A percentile compares a stretch with the other conserved stretches of the same genome.
Conservation (phyloP, 208 protist species). For the Trypanosoma lewisi region DNA sequence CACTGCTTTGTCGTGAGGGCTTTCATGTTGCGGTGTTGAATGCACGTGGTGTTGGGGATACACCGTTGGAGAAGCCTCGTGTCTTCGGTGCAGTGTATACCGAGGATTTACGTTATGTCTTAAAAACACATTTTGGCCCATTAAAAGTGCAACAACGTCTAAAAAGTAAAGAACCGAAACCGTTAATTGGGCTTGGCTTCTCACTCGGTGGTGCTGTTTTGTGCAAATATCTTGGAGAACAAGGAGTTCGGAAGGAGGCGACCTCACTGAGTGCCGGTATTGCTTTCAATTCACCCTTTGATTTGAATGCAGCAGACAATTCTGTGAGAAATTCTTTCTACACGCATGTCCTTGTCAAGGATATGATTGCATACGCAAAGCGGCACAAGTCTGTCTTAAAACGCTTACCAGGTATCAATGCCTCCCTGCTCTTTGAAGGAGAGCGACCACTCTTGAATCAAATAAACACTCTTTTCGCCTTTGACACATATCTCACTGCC, state of each 20-base stretch:
- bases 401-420: slow-evolving; percentile 28
- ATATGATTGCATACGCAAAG: slow-evolving; percentile 39
- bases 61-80: slow-evolving; percentile 48
- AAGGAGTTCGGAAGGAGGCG: slow-evolving; percentile 36
- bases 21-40: slow-evolving; percentile 61
- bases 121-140: slow-evolving; percentile 35
- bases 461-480: slow-evolving; percentile 27
- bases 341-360: slow-evolving; percentile 16
- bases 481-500: slow-evolving; percentile 44
- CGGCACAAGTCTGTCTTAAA: slow-evolving; percentile 42
- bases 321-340: slow-evolving; percentile 35
- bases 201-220: slow-evolving; percentile 62
- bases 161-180: slow-evolving; percentile 19
- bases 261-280: slow-evolving; percentile 36
- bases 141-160: slow-evolving; percentile 31
- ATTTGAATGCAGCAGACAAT: slow-evolving; percentile 29
- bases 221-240: slow-evolving; percentile 58
- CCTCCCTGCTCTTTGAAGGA: slow-evolving; percentile 22
- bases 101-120: slow-evolving; percentile 48
- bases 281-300: slow-evolving; percentile 44
- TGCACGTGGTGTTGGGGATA: slow-evolving; percentile 56
- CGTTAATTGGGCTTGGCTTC: slow-evolving; percentile 61
- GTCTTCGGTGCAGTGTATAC: slow-evolving; percentile 64
- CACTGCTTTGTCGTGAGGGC: slow-evolving; percentile 28
- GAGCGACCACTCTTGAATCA: slow-evolving; percentile 23